Evolutionary conservation across 805 yeast species (phyloP).

Genomic region (Barnettozyma pratensis): DNA sequence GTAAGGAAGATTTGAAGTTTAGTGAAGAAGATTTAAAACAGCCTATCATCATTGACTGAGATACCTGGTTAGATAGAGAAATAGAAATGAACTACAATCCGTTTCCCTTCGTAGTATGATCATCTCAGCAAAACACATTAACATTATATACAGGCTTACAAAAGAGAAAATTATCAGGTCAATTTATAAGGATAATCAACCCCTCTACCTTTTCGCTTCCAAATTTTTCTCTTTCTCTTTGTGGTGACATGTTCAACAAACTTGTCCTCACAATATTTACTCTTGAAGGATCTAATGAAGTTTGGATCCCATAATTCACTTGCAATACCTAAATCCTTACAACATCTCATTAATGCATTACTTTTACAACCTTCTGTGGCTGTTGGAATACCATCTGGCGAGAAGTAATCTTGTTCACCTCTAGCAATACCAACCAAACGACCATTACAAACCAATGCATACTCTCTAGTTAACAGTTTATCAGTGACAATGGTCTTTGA

Average conservation of each 20-base stretch:
- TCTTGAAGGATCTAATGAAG: constrained; percentile 69
- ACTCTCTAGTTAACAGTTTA: constrained; percentile 79
- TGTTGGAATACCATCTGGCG: constrained; percentile 82
- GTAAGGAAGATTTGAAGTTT: no score
- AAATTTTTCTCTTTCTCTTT: constrained; percentile 81
- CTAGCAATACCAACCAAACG: constrained; percentile 86
- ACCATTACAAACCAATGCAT: constrained; percentile 82
- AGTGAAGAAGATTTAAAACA: no score
- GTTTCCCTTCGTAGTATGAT: no score
- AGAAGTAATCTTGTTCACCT: constrained; percentile 93
- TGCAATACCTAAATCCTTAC: constrained; percentile 95
- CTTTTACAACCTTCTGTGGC: constrained; percentile 97
- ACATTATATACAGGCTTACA: neutral
- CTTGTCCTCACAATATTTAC: constrained; percentile 65
- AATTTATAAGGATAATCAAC: constrained; percentile 83
- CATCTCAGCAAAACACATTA: neutral
- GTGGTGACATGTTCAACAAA: constrained; percentile 81
- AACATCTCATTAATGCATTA: constrained; percentile 95
- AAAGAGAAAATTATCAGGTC: neutral
- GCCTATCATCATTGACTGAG: no score
- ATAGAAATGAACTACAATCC: neutral
- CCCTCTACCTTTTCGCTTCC: constrained; percentile 82
- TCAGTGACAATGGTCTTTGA: constrained; percentile 76
- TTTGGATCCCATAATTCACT: constrained; percentile 97
- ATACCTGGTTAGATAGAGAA: neutral